Conservation (phyloP, 2,329 filamentous ascomycete genomes). For the Talaromyces sp. region DNA sequence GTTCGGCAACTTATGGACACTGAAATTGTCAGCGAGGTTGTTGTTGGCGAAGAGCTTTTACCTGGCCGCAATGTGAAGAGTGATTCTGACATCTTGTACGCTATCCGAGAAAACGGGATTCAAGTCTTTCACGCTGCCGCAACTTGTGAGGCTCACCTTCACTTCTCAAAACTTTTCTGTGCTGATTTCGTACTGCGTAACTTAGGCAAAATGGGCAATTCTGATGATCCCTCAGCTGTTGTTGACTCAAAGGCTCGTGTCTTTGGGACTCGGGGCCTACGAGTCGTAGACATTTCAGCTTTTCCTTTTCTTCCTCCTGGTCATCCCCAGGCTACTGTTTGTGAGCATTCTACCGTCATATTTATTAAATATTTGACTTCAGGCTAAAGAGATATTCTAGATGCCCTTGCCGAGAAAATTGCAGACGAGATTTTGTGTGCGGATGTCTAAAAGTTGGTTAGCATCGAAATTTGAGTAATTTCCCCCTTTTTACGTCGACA, state of each 20-base stretch:
- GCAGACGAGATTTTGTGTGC: background rate
- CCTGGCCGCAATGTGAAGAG: background rate
- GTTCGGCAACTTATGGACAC: background rate
- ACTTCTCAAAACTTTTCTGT: too few relatives aligned
- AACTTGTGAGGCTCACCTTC: background rate
- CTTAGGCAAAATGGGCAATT: background rate
- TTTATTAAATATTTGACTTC: background rate
- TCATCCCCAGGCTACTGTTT: background rate
- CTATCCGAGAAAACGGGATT: background rate
- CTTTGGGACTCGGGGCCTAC: background rate
- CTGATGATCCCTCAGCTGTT: background rate
- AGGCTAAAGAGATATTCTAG: background rate
- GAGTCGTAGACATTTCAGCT: background rate
- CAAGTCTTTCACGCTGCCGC: background rate
- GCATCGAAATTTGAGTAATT: too few relatives aligned
- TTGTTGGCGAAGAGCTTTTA: background rate
- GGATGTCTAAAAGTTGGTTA: too few relatives aligned
- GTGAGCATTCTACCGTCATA: background rate
- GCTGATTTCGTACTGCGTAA: too few relatives aligned
- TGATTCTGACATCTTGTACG: background rate
- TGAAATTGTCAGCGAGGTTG: background rate
- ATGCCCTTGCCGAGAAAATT: background rate
- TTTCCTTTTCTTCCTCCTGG: background rate
- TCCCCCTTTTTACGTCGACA: too few relatives aligned
- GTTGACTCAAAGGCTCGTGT: background rate